phyloP scores from a whole-genome alignment of 2,329 filamentous ascomycete genomes.

The Fusarium concolor region DNA sequence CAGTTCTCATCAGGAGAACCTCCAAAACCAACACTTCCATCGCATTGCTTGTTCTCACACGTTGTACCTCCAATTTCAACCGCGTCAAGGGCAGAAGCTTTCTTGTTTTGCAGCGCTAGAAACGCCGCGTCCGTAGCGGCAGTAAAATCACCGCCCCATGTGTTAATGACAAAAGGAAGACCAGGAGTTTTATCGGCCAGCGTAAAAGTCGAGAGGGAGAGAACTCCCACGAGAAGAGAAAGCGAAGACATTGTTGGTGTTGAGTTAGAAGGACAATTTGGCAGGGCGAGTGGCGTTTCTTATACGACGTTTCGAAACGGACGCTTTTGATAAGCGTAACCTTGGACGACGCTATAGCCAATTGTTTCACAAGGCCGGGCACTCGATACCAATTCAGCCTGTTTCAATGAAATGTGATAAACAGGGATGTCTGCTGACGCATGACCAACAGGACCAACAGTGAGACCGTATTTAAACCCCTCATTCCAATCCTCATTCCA shows the following conservation, averaged over 20 bases:
- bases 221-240: constrained; percentile 8
- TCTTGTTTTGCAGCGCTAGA: constrained; percentile 47
- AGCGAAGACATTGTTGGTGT: constrained; percentile 16
- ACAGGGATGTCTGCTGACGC: constrained; percentile 22
- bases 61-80: constrained; percentile 63
- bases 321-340: constrained; percentile 23
- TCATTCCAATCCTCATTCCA: constrained; percentile 24
- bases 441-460: neutral
- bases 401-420: constrained; percentile 10
- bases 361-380: neutral
- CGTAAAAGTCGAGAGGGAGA: constrained; percentile 21
- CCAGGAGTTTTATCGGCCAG: constrained; percentile 50
- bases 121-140: constrained; percentile 65
- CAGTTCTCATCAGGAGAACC: constrained; percentile 67
- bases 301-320: constrained; percentile 23
- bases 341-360: constrained; percentile 19
- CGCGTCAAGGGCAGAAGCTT: constrained; percentile 60
- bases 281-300: constrained; percentile 25
- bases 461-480: constrained; percentile 36
- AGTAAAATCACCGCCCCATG: constrained; percentile 65
- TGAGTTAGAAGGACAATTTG: neutral
- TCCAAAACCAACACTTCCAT: constrained; percentile 65
- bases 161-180: constrained; percentile 65
- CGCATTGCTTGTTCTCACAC: constrained; percentile 65
- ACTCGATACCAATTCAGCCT: constrained; percentile 7